phyloP scores from a whole-genome alignment of 2,329 filamentous ascomycete genomes.

The Emmonsiellopsis sp. region DNA sequence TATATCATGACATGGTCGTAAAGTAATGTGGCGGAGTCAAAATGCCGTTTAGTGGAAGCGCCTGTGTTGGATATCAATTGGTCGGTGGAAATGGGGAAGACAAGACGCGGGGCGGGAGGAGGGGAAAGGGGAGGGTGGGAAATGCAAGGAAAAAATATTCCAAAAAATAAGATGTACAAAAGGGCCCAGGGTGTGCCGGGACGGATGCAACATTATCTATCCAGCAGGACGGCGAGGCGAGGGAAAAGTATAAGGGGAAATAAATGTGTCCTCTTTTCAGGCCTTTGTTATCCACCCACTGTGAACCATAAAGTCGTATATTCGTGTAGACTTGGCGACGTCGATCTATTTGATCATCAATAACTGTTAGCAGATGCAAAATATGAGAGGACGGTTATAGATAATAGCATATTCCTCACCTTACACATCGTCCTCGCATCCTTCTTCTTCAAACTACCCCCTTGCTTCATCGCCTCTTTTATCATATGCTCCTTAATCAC shows the following conservation, averaged over 20 bases:
- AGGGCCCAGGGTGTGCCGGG: too few species aligned
- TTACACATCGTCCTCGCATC: slow-evolving; percentile 77
- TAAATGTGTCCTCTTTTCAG: slow-evolving; percentile 26
- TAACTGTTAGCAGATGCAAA: slow-evolving; percentile 3
- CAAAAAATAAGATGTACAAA: too few species aligned
- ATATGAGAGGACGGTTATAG: neutral
- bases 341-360: slow-evolving; percentile 51
- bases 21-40: too few species aligned
- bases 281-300: slow-evolving; percentile 86
- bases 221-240: neutral
- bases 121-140: too few species aligned
- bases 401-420: slow-evolving; percentile 22
- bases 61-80: too few species aligned
- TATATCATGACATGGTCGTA: too few species aligned
- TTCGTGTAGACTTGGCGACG: slow-evolving; percentile 69
- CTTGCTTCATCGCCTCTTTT: slow-evolving; percentile 80
- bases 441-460: slow-evolving; percentile 87
- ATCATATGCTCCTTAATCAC: slow-evolving; percentile 91
- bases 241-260: neutral
- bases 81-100: too few species aligned
- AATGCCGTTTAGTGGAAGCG: too few species aligned
- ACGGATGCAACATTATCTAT: too few species aligned
- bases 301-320: slow-evolving; percentile 93
- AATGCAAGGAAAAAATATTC: too few species aligned
- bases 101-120: too few species aligned